Base-by-base conservation (phyloP, 768 basidiomycete genomes). In the Lentinula edodes region DNA sequence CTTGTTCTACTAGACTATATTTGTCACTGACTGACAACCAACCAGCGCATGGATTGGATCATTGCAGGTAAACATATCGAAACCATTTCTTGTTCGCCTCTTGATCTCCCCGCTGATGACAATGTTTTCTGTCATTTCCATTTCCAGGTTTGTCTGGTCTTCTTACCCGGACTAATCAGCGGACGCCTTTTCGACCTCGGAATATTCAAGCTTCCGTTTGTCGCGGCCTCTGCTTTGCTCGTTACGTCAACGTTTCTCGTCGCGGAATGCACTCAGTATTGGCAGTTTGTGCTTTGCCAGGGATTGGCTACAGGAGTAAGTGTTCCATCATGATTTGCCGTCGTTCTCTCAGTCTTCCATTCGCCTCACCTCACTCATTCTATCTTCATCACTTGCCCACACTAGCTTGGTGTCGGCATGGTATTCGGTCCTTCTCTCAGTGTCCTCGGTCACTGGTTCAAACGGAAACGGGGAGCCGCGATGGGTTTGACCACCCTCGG, bases 391-490 rank as follows among this genome's bases (percentile, higher is more conserved):
- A 28, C 10, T 52, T 32, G 28, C 20, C 54, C 38, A 28, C 57
- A 13, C 43, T 35, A 73, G 72, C 59, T 73, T 7, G 70, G 69
- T 3, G 67, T 68, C 18, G 84, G 85, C 0, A 58, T 80, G 18
- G 66, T 83, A 18, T 87, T 83, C 60, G 83, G 82, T 3, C 81
- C 83, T 0, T 73, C 78, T 3, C 63, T 82, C 5, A 81, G 77
- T 3, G 68, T 85, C 6, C 66, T 86, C 2, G 80, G 82, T 6
- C 87, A 89, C 64, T 90, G 87, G 87, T 89, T 89, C 70, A 75
- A 80, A 32, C 80, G 74, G 61, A 77, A 73, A 60, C 75, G 83
- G 42, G 80, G 83, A 0, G 62, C 84, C 3, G 88, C 84, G 0
- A 70, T 85, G 38, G 84, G 85, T 4, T 16, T 88, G 6, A 74